phyloP scores from a whole-genome alignment of 192 early-diverging fungal genomes.

The Podila minutissima region DNA sequence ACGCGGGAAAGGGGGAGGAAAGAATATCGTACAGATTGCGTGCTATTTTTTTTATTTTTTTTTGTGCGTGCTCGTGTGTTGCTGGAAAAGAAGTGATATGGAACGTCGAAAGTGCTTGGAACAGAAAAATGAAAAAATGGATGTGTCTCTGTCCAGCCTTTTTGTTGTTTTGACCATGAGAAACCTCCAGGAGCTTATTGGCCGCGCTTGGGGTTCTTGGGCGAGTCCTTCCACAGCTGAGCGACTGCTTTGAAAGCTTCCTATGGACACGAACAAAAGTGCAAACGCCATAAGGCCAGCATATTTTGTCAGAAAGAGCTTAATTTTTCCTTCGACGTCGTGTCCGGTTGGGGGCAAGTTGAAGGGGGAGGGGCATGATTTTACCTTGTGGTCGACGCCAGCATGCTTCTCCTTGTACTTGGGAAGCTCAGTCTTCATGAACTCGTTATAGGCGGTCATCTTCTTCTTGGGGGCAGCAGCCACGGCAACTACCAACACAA shows the following conservation, averaged over 20 bases:
- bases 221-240: conserved; percentile 53
- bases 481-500: neutral
- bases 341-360: neutral
- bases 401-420: conserved; percentile 61
- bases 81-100: too few relatives aligned
- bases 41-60: too few relatives aligned
- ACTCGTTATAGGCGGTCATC: conserved; percentile 63
- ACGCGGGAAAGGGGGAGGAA: too few relatives aligned
- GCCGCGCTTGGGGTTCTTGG: conserved; percentile 59
- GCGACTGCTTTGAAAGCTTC: conserved; percentile 66
- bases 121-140: too few relatives aligned
- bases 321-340: neutral
- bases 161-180: neutral
- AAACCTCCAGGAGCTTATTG: neutral
- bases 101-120: too few relatives aligned
- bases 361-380: neutral
- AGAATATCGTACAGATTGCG: too few relatives aligned
- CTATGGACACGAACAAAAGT: neutral
- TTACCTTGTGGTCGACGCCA: conserved; percentile 56
- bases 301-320: too few relatives aligned
- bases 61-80: too few relatives aligned
- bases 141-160: neutral
- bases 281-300: too few relatives aligned
- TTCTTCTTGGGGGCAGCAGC: conserved; percentile 44
- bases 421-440: conserved; percentile 63